phyloP scores from a whole-genome alignment of 2,329 filamentous ascomycete species.

The Leptographium procerum region DNA sequence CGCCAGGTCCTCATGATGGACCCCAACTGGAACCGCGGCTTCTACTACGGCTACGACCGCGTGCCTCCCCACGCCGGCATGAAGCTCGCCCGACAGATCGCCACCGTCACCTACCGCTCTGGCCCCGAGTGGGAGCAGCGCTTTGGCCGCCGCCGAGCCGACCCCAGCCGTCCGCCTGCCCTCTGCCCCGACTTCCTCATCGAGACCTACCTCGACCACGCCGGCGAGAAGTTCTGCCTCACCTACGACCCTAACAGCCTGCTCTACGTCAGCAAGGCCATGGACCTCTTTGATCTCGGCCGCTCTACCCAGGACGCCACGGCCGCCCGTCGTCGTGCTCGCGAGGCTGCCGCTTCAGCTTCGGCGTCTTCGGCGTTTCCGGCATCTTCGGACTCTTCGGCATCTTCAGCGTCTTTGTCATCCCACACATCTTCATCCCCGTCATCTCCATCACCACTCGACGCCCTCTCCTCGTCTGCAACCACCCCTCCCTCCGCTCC shows the following conservation, averaged over 20 bases:
- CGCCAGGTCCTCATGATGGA: slow-evolving; percentile 99
- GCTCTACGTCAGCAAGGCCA: slow-evolving; percentile 94
- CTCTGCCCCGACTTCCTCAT: slow-evolving; percentile 97
- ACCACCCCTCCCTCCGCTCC: slow-evolving; percentile 23
- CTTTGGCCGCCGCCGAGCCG: slow-evolving; percentile 79
- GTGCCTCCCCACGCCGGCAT: slow-evolving; percentile 92
- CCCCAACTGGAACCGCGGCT: slow-evolving; percentile 89
- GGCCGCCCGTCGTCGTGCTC: slow-evolving; percentile 47
- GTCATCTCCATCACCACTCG: not conserved
- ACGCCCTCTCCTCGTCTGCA: not conserved
- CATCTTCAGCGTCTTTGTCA: no score
- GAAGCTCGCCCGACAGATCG: slow-evolving; percentile 96
- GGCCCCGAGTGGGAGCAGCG: slow-evolving; percentile 96
- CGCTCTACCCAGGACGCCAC: slow-evolving; percentile 55
- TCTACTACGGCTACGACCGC: slow-evolving; percentile 61
- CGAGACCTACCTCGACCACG: slow-evolving; percentile 95
- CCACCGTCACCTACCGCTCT: slow-evolving; percentile 91
- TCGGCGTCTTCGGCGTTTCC: no score
- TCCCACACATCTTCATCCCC: not conserved
- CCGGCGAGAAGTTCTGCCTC: slow-evolving; percentile 94
- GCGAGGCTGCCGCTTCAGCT: slow-evolving; percentile 16
- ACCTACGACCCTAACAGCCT: slow-evolving; percentile 95
- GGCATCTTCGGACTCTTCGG: not conserved
- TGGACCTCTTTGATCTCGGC: slow-evolving; percentile 95
- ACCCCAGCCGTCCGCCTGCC: slow-evolving; percentile 75